phyloP scores from a whole-genome alignment of 2,329 filamentous ascomycete species.

The Apiospora aurea region DNA sequence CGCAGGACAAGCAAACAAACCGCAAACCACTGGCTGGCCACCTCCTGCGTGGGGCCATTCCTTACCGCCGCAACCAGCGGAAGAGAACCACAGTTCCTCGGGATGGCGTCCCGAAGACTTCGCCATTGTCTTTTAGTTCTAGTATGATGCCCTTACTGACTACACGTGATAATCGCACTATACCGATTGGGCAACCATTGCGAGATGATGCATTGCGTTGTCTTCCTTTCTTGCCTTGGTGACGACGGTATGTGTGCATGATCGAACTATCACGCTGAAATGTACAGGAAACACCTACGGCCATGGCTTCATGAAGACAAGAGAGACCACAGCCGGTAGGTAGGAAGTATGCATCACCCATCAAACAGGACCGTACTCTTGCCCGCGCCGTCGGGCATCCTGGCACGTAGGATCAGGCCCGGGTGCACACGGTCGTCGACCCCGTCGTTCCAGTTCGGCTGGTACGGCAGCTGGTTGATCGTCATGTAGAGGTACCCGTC shows the following conservation, averaged over 20 bases:
- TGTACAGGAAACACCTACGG: neutral
- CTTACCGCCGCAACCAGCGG: neutral
- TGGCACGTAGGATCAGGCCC: constrained; percentile 52
- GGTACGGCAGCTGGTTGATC: constrained; percentile 56
- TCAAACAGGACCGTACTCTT: constrained; percentile 41
- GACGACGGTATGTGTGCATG: neutral
- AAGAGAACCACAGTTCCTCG: neutral
- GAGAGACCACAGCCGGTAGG: too few relatives aligned
- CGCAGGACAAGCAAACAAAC: neutral
- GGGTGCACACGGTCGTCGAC: constrained; percentile 50
- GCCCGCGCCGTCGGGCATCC: constrained; percentile 47
- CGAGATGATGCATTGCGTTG: neutral
- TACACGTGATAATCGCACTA: neutral
- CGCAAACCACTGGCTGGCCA: neutral
- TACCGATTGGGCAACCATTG: neutral
- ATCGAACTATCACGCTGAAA: neutral
- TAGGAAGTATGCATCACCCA: neutral
- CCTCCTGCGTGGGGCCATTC: neutral
- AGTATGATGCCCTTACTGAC: too few relatives aligned
- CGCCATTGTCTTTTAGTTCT: too few relatives aligned
- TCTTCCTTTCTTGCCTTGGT: neutral
- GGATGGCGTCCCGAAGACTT: neutral
- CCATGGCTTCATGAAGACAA: neutral
- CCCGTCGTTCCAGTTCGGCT: constrained; percentile 55
- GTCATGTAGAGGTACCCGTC: constrained; percentile 57